Conservation (phyloP, 108 stramenopile genomes). For the Poteriospumella lacustris region DNA sequence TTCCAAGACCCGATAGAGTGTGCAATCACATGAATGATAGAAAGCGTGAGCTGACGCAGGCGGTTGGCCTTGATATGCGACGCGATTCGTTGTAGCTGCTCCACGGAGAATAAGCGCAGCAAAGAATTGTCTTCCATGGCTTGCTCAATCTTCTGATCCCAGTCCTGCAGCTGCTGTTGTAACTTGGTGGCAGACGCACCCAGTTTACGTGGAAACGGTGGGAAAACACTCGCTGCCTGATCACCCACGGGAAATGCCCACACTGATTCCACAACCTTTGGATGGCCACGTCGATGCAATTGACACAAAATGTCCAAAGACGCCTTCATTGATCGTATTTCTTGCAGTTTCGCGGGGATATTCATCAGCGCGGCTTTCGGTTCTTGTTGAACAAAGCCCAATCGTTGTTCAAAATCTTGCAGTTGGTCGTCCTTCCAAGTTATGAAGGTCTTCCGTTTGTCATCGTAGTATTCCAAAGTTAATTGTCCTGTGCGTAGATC, state of each 20-base stretch:
- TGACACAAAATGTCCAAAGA: background rate
- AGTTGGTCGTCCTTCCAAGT: background rate
- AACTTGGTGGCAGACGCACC: too few species aligned
- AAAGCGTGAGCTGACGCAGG: too few species aligned
- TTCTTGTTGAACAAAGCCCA: slow-evolving; percentile 22
- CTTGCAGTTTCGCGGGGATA: background rate
- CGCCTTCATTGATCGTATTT: background rate
- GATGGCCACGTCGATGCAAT: background rate
- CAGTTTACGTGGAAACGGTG: background rate
- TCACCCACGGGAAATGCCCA: too few species aligned
- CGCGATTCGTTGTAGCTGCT: too few species aligned
- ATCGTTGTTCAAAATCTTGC: slow-evolving; percentile 11
- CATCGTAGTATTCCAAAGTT: background rate
- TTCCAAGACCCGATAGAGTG: too few species aligned
- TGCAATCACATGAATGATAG: too few species aligned
- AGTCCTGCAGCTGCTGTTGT: too few species aligned
- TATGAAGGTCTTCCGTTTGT: background rate
- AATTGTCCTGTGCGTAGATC: background rate
- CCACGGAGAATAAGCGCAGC: too few species aligned
- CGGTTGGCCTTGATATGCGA: too few species aligned
- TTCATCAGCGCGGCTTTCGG: background rate
- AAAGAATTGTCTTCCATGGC: too few species aligned
- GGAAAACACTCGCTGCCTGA: background rate
- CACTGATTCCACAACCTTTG: background rate
- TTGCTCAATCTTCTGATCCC: too few species aligned